Conservation (phyloP, 176 grass and related monocot genomes). For the Phoenix roebelenii region DNA sequence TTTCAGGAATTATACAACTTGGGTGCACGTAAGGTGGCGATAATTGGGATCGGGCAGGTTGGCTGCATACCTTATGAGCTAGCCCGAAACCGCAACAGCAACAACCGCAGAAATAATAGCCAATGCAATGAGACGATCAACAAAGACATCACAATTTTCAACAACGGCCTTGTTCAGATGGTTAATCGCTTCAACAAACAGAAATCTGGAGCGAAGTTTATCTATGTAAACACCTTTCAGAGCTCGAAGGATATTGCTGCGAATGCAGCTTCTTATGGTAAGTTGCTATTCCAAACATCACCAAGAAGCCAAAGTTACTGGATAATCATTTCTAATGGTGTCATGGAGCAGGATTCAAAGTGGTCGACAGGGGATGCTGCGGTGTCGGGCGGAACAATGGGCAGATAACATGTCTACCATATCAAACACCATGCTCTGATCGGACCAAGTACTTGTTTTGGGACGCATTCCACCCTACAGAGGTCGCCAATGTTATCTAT, state of each 20-base stretch:
- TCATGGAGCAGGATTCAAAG: conserved; percentile 31
- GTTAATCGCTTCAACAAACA: conserved; percentile 45
- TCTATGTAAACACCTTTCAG: conserved; percentile 54
- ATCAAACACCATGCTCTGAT: conserved; percentile 59
- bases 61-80: conserved; percentile 96
- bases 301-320: no score
- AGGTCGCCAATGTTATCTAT: conserved; percentile 55
- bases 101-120: neutral
- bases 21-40: conserved; percentile 63
- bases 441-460: conserved; percentile 73
- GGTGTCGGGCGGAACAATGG: conserved; percentile 89
- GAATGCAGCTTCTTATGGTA: conserved; percentile 51
- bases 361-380: conserved; percentile 74
- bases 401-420: conserved; percentile 84
- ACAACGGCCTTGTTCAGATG: conserved; percentile 53
- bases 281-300: neutral
- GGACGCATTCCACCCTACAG: conserved; percentile 94
- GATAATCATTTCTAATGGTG: no score
- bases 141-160: conserved; percentile 55
- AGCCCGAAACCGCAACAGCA: conserved; percentile 29
- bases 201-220: conserved; percentile 28
- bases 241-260: conserved; percentile 36
- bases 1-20: conserved; percentile 36
- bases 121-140: conserved; percentile 75
- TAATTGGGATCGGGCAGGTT: conserved; percentile 61